phyloP scores from a whole-genome alignment of 495 filamentous ascomycete species.

The Penicillium manginii region DNA sequence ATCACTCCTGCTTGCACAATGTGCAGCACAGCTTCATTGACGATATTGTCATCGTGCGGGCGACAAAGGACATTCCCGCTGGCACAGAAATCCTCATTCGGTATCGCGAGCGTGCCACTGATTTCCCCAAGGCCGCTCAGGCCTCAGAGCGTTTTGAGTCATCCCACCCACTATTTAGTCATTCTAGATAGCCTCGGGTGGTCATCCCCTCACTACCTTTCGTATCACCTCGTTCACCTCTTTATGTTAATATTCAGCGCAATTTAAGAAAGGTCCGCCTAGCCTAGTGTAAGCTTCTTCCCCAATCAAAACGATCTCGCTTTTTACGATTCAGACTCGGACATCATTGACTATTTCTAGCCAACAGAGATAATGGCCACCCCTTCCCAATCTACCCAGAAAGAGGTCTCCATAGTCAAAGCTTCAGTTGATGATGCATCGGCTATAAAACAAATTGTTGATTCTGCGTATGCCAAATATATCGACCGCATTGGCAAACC shows the following conservation, averaged over 20 bases:
- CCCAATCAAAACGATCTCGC: too few relatives aligned
- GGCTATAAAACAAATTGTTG: slow-evolving; percentile 31
- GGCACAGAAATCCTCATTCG: slow-evolving; percentile 52
- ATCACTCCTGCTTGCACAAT: slow-evolving; percentile 58
- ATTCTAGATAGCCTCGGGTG: too few relatives aligned
- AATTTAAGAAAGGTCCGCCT: too few relatives aligned
- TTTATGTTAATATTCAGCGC: too few relatives aligned
- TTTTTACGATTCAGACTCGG: too few relatives aligned
- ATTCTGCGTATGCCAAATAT: slow-evolving; percentile 40
- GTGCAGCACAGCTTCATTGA: slow-evolving; percentile 54
- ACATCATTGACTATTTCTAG: neutral
- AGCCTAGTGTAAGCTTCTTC: too few relatives aligned
- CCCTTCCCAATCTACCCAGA: neutral
- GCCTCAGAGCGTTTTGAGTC: too few relatives aligned
- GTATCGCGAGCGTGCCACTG: neutral
- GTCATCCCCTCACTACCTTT: too few relatives aligned
- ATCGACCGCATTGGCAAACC: slow-evolving; percentile 40
- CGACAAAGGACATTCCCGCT: slow-evolving; percentile 42
- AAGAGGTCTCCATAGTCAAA: neutral
- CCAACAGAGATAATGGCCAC: neutral
- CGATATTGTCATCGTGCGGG: slow-evolving; percentile 60
- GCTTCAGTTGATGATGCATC: slow-evolving; percentile 30
- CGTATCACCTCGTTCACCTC: too few relatives aligned
- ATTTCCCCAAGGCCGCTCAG: too few relatives aligned
- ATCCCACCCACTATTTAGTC: too few relatives aligned